Evolutionary conservation across 805 yeast genomes (phyloP).

Genomic region (Ogataea parapolymorpha): DNA sequence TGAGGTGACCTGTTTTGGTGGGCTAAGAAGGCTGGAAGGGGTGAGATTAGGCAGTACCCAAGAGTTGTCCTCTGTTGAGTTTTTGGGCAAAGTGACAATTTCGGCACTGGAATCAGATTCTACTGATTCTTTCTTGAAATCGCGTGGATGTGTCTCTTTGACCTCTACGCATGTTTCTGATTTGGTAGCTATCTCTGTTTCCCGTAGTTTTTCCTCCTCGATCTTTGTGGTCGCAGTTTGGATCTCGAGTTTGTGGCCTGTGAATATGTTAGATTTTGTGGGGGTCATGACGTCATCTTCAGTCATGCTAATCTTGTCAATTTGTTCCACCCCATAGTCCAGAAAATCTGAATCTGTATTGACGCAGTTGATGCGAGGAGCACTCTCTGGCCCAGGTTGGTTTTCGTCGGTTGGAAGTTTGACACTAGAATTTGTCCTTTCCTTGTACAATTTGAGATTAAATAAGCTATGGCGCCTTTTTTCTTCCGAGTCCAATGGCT

Average conservation of each 20-base stretch:
- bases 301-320: slow-evolving; percentile 6
- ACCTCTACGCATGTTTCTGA: neutral
- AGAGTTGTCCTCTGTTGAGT: neutral
- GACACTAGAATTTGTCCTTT: slow-evolving; percentile 1
- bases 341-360: slow-evolving; percentile 4
- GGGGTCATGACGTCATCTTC: slow-evolving; percentile 3
- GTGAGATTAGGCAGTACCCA: neutral
- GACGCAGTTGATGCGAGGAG: slow-evolving; percentile 17
- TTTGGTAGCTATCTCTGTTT: neutral
- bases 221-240: neutral
- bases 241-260: neutral
- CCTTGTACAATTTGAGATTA: slow-evolving; percentile 15
- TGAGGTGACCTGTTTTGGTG: slow-evolving; percentile 25
- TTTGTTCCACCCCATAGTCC: slow-evolving; percentile 9
- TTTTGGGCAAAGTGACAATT: slow-evolving; percentile 16
- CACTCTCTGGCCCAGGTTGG: neutral
- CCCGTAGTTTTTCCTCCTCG: no score
- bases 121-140: slow-evolving; percentile 3
- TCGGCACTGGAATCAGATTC: slow-evolving; percentile 21
- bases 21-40: slow-evolving; percentile 1
- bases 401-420: neutral
- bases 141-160: slow-evolving; percentile 1
- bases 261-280: neutral
- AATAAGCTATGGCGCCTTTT: slow-evolving; percentile 17
- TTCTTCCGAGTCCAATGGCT: slow-evolving; percentile 1